Evolutionary conservation across 352 stramenopile species (phyloP).

Genomic region (Phytophthora citrophthora): DNA sequence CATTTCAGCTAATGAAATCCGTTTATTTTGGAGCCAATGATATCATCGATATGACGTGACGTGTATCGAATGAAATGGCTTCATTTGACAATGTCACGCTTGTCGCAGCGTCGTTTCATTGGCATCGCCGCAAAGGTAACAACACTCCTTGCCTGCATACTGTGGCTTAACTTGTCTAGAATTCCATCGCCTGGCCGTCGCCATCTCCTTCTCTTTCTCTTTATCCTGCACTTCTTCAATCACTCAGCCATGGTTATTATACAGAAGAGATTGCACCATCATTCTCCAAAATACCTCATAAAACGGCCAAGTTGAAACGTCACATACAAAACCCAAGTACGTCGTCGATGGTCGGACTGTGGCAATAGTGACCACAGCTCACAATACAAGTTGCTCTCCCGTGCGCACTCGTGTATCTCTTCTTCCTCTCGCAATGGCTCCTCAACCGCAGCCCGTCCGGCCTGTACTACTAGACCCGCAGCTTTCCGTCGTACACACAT

Average conservation of each 20-base stretch:
- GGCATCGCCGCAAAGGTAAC: no score
- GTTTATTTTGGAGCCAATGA: no score
- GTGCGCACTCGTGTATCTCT: neutral
- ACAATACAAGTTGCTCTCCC: conserved; percentile 24
- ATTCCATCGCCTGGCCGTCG: no score
- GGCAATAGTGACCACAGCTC: neutral
- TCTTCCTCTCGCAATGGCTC: conserved; percentile 9
- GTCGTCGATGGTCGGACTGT: conserved; percentile 23
- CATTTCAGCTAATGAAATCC: neutral
- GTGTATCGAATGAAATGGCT: conserved; percentile 30
- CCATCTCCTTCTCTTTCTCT: no score
- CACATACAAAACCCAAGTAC: conserved; percentile 21
- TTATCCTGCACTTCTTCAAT: neutral
- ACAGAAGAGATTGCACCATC: neutral
- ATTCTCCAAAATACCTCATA: neutral
- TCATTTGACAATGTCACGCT: conserved; percentile 12
- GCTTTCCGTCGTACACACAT: conserved; percentile 37
- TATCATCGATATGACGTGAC: neutral
- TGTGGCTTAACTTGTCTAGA: no score
- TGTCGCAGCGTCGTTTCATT: neutral
- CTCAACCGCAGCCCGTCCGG: conserved; percentile 16
- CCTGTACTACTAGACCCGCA: conserved; percentile 27
- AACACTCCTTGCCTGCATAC: no score
- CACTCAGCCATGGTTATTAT: conserved; percentile 1
- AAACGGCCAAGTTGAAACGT: conserved; percentile 7